Evolutionary conservation across 2,329 filamentous ascomycete species (phyloP), one percentile per base, ranked within the genome.

Genomic region (Alternaria sp.): DNA sequence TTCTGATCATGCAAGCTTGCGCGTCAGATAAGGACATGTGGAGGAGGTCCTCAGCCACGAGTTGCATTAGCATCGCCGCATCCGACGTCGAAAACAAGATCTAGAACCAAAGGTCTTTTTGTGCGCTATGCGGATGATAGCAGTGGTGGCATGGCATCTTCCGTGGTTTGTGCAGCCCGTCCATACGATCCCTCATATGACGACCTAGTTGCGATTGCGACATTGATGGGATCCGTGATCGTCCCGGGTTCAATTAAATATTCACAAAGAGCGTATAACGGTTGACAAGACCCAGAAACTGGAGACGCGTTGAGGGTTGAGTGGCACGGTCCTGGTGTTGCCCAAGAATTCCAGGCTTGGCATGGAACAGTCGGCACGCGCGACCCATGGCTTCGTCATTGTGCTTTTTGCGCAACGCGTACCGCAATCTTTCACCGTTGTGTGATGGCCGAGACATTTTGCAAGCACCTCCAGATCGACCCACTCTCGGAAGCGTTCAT

Each of bases 281-380:
- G 12, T 8, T 17, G 9, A 40, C 3, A 23, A 36, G 32, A 7
- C 19, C 13, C 30, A 25, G 45, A 43, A 46, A 10, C 13, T 21
- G 15, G 6, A 40, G 36, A 40, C 36, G 36, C 36, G 15, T 30
- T 40, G n/a, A 10, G 44, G 4, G 11, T 36, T 8, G 43, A 11
- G 19, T 6, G 32, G 45, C n/a, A 23, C 28, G 45, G 21, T 25
- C 2, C 23, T 51, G 30, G 28, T 47, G 46, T 51, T 19, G 46
- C 55, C 30, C 17, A 54, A 54, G 43, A 32, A 4, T 30, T 21
- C 1, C 6, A 30, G 36, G 54, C 59, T 62, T 62, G 60, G 60
- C 60, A 52, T 59, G 40, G 49, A 36, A 32, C 28, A 15, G 21
- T n/a, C 57, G 49, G 40, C 36, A 59, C 17, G n/a, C 30, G 36